Evolutionary conservation across 768 basidiomycete species (phyloP), one percentile per base, ranked within the genome.

Genomic region (Thelephora ganbajun): DNA sequence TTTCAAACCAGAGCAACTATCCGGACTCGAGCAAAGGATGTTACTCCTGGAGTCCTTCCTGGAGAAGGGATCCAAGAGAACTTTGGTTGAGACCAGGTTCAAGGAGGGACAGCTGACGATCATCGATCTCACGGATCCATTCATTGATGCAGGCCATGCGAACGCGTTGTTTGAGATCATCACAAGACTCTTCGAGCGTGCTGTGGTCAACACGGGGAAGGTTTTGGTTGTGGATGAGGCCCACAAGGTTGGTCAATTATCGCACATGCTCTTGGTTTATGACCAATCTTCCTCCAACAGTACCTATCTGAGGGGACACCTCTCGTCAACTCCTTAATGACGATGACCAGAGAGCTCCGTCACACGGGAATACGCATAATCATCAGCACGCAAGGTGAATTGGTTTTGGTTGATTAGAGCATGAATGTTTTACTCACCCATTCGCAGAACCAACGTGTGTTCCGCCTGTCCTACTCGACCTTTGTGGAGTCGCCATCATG

Each of bases 141-240:
- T 82, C 49, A 70, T 81, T 7, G 82, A 83, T 52, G 59, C 75
- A 3, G 66, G 66, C 0, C 73, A 77, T 1, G 80, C 81, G 1
- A 79, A 79, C 50, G 74, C 73, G 0, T 56, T 83, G 4, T 83
- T 83, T 46, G 78, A 83, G 49, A 79, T 83, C 3, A 60, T 83
- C 0, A 67, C 72, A 0, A 69, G 80, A 26, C 54, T 79, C 1
- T 83, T 83, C 50, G 68, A 80, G 13, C 68, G 80, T 22, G 67
- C 74, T 4, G 63, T 73, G 0, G 69, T 78, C 3, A 65, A 61
- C 2, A 77, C 75, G 0, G 80, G 79, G 7, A 82, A 80, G 47
- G 71, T 80, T 2, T 66, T 80, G 2, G 68, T 83, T 0, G 76
- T 83, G 0, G 81, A 83, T 35, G 81, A 83, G 48, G 80, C 81